These are phyloP conservation scores for Aureobasidium sp. DNA, from an alignment of 2,329 filamentous ascomycete genomes.

Conservation along the genomic window DNA sequence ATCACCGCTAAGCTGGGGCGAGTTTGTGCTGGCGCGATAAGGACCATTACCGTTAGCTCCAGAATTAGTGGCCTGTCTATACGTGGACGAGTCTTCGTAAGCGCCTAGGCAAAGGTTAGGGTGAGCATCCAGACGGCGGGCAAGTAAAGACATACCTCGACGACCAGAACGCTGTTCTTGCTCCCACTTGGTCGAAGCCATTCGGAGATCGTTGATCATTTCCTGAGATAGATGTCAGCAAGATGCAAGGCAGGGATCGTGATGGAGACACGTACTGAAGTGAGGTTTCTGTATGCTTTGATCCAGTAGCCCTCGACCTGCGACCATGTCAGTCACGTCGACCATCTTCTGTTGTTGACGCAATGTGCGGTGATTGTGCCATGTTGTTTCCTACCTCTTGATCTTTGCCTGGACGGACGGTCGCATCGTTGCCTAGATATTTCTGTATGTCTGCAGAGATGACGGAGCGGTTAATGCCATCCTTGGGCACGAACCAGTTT, in stretches of 20 bases:
- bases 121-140: slow-evolving; percentile 23
- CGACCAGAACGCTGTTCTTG: slow-evolving; percentile 28
- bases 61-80: slow-evolving; percentile 31
- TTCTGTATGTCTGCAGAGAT: slow-evolving; percentile 45
- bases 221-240: slow-evolving; percentile 26
- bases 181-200: slow-evolving; percentile 39
- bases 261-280: slow-evolving; percentile 31
- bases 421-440: slow-evolving; percentile 43
- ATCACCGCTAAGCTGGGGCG: slow-evolving; percentile 23
- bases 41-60: slow-evolving; percentile 14
- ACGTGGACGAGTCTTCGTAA: slow-evolving; percentile 35
- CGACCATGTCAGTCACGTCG: slow-evolving; percentile 18
- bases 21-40: slow-evolving; percentile 16
- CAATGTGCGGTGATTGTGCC: neutral
- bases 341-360: slow-evolving; percentile 14
- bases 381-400: slow-evolving; percentile 12
- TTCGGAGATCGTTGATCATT: slow-evolving; percentile 42
- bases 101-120: slow-evolving; percentile 36
- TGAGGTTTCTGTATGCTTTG: slow-evolving; percentile 42
- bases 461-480: slow-evolving; percentile 43
- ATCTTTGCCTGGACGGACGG: slow-evolving; percentile 40
- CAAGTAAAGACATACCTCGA: slow-evolving; percentile 35
- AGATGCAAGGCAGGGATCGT: neutral
- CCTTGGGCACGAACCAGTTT: slow-evolving; percentile 42
- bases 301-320: slow-evolving; percentile 43